Conservation (phyloP, 2,329 filamentous ascomycete genomes). For the Aspergillus sp. region DNA sequence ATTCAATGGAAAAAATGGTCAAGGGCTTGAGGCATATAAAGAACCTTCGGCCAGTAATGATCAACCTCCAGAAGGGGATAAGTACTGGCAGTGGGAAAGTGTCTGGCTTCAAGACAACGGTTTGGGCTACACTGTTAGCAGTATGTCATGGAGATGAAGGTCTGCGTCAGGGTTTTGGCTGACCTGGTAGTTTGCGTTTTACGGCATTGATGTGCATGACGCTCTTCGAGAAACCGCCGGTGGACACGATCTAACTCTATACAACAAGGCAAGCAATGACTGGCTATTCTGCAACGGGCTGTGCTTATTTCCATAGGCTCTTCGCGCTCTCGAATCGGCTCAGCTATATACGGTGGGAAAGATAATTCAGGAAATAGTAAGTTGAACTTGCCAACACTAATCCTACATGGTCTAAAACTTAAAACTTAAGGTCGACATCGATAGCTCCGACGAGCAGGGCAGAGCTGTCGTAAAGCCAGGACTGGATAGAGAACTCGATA, state of each 20-base stretch:
- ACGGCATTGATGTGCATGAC: slow-evolving; percentile 69
- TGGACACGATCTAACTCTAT: slow-evolving; percentile 53
- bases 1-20: slow-evolving; percentile 55
- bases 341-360: slow-evolving; percentile 66
- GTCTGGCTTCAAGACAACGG: slow-evolving; percentile 61
- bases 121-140: slow-evolving; percentile 70
- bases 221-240: slow-evolving; percentile 58
- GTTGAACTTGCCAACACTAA: neutral
- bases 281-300: neutral
- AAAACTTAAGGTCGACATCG: slow-evolving; percentile 66
- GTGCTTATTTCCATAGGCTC: slow-evolving; percentile 46
- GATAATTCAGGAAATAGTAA: slow-evolving; percentile 65
- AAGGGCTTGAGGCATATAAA: slow-evolving; percentile 68
- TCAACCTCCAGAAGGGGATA: slow-evolving; percentile 76
- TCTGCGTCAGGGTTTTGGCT: neutral
- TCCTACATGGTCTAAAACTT: neutral
- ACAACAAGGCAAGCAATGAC: slow-evolving; percentile 49
- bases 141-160: slow-evolving; percentile 30
- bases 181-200: slow-evolving; percentile 62
- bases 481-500: slow-evolving; percentile 72
- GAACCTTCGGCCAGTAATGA: slow-evolving; percentile 69
- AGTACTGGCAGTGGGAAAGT: slow-evolving; percentile 53
- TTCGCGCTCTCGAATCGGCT: slow-evolving; percentile 58
- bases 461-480: slow-evolving; percentile 72
- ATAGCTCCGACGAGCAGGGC: slow-evolving; percentile 68